Percentiles rank a stretch among this genome's conserved stretches.
phyloP scores from a whole-genome alignment of 2,329 filamentous ascomycete species.

The Pseudofabraea citricarpa region DNA sequence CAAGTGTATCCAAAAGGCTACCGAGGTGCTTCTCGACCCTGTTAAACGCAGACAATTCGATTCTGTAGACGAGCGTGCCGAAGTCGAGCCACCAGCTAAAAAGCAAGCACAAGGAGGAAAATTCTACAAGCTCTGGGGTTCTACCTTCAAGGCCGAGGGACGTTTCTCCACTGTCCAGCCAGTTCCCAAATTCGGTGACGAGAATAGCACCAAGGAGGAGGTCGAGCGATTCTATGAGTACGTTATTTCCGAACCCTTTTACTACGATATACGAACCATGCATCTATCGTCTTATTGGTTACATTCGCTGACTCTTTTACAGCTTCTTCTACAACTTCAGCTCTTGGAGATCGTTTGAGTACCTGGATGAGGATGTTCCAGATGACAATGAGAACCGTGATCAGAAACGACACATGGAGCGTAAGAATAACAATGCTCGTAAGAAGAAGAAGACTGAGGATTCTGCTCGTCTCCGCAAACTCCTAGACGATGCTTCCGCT shows the following conservation, averaged over 20 bases:
- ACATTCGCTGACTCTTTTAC: no score
- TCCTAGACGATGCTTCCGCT: slow-evolving; percentile 81
- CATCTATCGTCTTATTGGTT: no score
- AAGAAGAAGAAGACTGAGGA: slow-evolving; percentile 99
- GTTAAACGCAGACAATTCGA: slow-evolving; percentile 92
- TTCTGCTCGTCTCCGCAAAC: slow-evolving; percentile 79
- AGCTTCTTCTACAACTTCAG: slow-evolving; percentile 99
- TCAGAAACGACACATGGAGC: slow-evolving; percentile 96
- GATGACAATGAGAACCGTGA: slow-evolving; percentile 99
- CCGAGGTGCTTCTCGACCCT: slow-evolving; percentile 88
- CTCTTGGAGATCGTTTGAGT: slow-evolving; percentile 96
- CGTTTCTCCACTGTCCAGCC: slow-evolving; percentile 91
- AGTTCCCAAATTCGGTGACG: slow-evolving; percentile 80
- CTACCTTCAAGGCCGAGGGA: slow-evolving; percentile 84
- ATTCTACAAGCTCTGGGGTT: slow-evolving; percentile 92
- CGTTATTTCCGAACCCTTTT: no score
- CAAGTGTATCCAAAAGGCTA: slow-evolving; percentile 99
- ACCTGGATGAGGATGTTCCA: slow-evolving; percentile 96
- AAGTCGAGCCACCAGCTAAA: slow-evolving; percentile 89
- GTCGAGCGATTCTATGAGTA: no score
- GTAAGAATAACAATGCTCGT: slow-evolving; percentile 95
- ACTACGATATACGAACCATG: no score
- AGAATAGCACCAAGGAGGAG: slow-evolving; percentile 79
- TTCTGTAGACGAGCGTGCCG: slow-evolving; percentile 89
- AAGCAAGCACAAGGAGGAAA: slow-evolving; percentile 82